Evolutionary conservation across 2,329 filamentous ascomycete species (phyloP), one percentile per base, ranked within the genome.

Genomic region (Metarhizium robertsii): DNA sequence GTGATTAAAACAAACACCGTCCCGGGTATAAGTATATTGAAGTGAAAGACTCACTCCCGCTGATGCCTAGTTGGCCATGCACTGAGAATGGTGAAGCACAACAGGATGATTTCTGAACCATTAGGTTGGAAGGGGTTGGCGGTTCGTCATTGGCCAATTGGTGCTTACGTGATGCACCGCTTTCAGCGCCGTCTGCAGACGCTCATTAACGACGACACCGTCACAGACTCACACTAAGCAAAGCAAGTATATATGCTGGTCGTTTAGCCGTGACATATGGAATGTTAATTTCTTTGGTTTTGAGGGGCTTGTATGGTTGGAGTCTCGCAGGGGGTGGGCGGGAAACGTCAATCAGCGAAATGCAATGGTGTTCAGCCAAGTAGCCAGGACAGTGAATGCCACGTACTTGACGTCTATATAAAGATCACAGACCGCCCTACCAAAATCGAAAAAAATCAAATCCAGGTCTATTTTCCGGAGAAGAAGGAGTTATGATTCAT

Each of bases 91-190:
- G 52, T 52, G 55, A 59, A 57, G 53, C 48, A 13, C 20, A 20
- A 55, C 25, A 7, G 20, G 14, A 30, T 49, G 36, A n/a, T 30
- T 48, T 53, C 36, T 29, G 48, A 42, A 25, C 43, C 51, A 11
- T n/a, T 3, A 40, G 43, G 40, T 49, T 20, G 18, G 52, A 46
- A 30, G 30, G 30, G 11, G 14, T 38, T 40, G 20, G 16, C n/a
- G 36, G 51, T 42, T 38, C 40, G 40, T 59, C 53, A 58, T 58
- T 59, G 58, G 58, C 25, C 49, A 46, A 10, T 8, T 14, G 14
- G 3, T 36, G 58, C 49, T 59, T 59, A 59, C 56, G 58, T 59
- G 51, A 59, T 58, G 53, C 20, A 29, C 51, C 40, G 38, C 38
- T 25, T 38, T 13, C 42, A 30, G 48, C 36, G 13, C 11, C 40